Conservation (phyloP, 2,329 filamentous ascomycete genomes). For the Penicillium sp. region DNA sequence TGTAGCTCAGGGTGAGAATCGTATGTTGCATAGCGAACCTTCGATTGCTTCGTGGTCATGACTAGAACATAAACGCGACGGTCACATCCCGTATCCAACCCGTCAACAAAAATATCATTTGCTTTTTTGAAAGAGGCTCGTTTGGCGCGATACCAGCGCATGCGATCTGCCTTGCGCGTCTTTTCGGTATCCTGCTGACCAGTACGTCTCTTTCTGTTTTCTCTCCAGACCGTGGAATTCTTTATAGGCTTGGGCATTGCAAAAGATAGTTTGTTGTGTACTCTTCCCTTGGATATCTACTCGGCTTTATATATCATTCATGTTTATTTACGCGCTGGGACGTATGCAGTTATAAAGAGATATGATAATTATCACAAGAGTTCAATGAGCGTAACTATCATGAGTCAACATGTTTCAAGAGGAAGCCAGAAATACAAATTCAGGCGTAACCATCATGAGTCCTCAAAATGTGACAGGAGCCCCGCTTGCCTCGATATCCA, state of each 20-base stretch:
- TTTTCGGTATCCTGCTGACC: neutral
- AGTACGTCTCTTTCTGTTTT: neutral
- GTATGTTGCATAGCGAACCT: slow-evolving; percentile 1
- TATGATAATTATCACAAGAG: no score
- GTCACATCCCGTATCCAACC: neutral
- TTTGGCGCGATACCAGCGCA: neutral
- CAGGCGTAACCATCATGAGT: neutral
- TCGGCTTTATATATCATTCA: no score
- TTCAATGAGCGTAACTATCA: neutral
- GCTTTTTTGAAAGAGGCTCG: neutral
- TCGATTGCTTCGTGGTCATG: neutral
- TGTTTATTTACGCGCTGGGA: no score
- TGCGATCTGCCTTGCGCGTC: neutral
- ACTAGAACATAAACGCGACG: slow-evolving; percentile 1
- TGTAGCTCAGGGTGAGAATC: neutral
- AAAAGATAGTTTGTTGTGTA: neutral
- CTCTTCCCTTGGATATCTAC: no score
- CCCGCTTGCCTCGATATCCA: no score
- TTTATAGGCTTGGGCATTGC: neutral
- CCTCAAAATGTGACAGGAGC: neutral
- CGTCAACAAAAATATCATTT: slow-evolving; percentile 3
- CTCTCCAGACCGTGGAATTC: neutral
- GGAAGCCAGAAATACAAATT: no score
- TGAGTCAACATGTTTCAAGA: neutral
- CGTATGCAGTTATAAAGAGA: no score